phyloP scores from a whole-genome alignment of 192 early-diverging fungal species.

The Helicostylum pulchrum region DNA sequence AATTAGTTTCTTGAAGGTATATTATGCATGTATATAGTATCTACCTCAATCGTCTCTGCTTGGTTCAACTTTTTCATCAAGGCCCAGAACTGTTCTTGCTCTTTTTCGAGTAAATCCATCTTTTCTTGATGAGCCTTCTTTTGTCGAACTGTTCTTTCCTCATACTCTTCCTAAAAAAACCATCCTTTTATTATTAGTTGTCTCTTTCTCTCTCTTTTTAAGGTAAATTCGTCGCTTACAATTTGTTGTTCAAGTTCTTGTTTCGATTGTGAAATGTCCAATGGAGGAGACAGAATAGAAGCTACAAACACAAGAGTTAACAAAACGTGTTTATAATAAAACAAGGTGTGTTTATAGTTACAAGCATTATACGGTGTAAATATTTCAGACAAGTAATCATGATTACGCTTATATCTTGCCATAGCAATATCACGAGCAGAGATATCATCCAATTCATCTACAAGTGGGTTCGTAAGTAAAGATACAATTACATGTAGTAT shows the following conservation, averaged over 20 bases:
- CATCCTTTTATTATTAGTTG: neutral
- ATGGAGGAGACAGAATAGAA: conserved; percentile 32
- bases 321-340: neutral
- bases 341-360: conserved; percentile 18
- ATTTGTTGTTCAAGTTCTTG: conserved; percentile 26
- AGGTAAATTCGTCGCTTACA: conserved; percentile 10
- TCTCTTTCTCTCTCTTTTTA: conserved; percentile 1
- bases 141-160: conserved; percentile 30
- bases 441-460: conserved; percentile 59
- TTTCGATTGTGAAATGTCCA: conserved; percentile 26
- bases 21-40: neutral
- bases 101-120: conserved; percentile 36
- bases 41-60: conserved; percentile 38
- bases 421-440: conserved; percentile 60
- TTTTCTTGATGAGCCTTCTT: conserved; percentile 39
- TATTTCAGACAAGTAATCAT: conserved; percentile 64
- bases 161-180: conserved; percentile 28
- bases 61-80: conserved; percentile 39
- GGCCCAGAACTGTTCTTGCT: conserved; percentile 34
- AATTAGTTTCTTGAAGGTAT: neutral
- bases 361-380: conserved; percentile 59
- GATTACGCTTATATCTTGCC: conserved; percentile 59
- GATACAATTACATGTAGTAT: neutral
- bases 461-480: neutral
- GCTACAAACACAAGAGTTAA: conserved; percentile 8